phyloP scores from a whole-genome alignment of 805 yeast species.

The Kuraishia hungarica region DNA sequence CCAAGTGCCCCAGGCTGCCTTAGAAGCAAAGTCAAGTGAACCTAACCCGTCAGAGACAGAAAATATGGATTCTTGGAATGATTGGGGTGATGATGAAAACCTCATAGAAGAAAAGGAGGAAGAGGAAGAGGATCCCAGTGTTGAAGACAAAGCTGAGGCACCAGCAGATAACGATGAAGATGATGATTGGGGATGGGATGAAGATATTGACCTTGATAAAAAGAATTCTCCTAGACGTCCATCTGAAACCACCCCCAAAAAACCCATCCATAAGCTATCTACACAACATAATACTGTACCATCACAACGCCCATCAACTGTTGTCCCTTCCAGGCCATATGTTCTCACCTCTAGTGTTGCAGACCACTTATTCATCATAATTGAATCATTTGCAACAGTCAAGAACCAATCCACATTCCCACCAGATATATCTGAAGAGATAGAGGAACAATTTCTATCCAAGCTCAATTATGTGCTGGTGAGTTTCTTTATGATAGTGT shows the following conservation, averaged over 20 bases:
- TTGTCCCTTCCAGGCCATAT: background rate
- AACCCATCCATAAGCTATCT: background rate
- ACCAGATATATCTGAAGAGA: background rate
- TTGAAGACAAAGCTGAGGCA: background rate
- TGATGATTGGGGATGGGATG: background rate
- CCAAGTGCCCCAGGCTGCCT: background rate
- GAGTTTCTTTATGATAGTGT: constrained; percentile 18
- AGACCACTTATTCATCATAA: background rate
- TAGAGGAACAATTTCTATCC: constrained; percentile 11
- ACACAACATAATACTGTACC: background rate
- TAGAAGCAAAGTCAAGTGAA: background rate
- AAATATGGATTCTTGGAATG: background rate
- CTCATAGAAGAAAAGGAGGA: background rate
- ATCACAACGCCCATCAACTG: background rate
- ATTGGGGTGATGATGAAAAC: background rate
- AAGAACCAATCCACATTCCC: background rate
- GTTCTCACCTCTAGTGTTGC: background rate
- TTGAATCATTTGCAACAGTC: background rate
- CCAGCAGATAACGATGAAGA: background rate
- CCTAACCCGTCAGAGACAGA: background rate
- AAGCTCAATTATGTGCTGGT: constrained; percentile 18
- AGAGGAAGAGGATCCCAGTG: background rate
- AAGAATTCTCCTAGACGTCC: background rate
- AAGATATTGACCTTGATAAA: background rate
- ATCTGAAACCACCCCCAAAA: background rate